Base-by-base conservation (phyloP, 371 early-diverging fungal species). In the Rhizoclosmatium hyalinum region DNA sequence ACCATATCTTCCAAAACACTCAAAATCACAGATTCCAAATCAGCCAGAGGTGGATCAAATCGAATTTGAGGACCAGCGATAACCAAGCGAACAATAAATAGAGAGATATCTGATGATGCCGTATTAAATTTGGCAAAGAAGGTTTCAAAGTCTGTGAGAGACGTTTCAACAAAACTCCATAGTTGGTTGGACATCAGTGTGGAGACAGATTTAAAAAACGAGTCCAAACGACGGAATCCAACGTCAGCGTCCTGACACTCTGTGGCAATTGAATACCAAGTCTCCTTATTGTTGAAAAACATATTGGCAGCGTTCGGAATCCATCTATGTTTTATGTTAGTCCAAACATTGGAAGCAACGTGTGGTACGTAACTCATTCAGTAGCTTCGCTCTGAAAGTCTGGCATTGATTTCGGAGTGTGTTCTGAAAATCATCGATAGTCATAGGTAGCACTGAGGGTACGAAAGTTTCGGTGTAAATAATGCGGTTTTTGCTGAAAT, bases 171-270 rank as follows among this genome's bases (percentile, higher is more conserved):
- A 63, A 83, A 24, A 3, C 74, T 14, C 86, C 88, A 87, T 46
- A 89, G 74, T 66, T 89, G 89, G 67, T 88, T 88, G 21, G 84
- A 83, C 81, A 88, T 83, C 44, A 89, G 75, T 6, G 84, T 77
- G 17, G 85, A 75, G 2, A 88, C 88, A 1, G 87, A 84, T 65
- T 85, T 84, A 76, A 89, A 89, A 67, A 89, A 88, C 3, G 77
- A 50, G 67, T 87, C 88, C 2, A 86, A 74, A 6, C 84, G 73
- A 21, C 81, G 78, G 58, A 81, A 88, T 3, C 87, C 88, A 3
- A 80, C 68, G 71, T 89, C 89, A 2, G 83, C 68, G 65, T 86
- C 88, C 6, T 69, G 17, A 47, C 77, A 75, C n/a, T 63, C 62
- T 1, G 86, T 81, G 0, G 85, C 84, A 68, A 87, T 84, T 12